Conservation (phyloP, 2,329 filamentous ascomycete genomes). For the Penicillium sp. region DNA sequence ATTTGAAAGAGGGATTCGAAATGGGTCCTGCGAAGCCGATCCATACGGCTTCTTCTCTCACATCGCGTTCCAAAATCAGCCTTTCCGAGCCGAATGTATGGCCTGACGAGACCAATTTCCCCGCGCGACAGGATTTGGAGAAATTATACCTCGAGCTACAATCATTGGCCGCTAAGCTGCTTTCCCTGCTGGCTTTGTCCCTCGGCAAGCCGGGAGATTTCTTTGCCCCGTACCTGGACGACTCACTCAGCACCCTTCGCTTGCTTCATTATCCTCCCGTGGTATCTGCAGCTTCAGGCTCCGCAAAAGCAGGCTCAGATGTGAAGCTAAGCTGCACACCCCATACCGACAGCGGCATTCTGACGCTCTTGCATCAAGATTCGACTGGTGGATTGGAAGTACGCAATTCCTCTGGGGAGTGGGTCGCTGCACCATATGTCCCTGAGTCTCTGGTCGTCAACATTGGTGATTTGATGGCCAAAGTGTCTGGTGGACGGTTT, state of each 20-base stretch:
- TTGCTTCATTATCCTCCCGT: conserved; percentile 47
- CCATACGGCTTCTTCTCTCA: conserved; percentile 3
- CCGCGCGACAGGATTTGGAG: conserved; percentile 34
- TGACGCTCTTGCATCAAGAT: conserved; percentile 53
- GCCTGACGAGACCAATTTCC: conserved; percentile 28
- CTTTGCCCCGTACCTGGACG: conserved; percentile 44
- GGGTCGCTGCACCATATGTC: conserved; percentile 46
- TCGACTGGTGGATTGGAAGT: conserved; percentile 51
- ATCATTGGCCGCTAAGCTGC: conserved; percentile 37
- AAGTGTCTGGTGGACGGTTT: conserved; percentile 45
- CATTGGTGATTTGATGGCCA: conserved; percentile 47
- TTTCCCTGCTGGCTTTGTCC: conserved; percentile 43
- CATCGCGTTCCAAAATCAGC: conserved; percentile 31
- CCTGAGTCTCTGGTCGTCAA: conserved; percentile 48
- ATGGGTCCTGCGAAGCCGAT: conserved; percentile 36
- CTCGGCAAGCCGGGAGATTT: conserved; percentile 41
- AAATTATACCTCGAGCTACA: conserved; percentile 44
- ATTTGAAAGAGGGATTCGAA: conserved; percentile 52
- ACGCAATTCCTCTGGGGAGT: conserved; percentile 43
- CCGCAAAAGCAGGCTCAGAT: conserved; percentile 1
- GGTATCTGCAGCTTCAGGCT: not conserved
- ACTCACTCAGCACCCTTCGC: conserved; percentile 48
- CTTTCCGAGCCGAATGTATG: conserved; percentile 47
- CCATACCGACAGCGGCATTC: conserved; percentile 47
- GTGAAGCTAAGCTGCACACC: conserved; percentile 32